These are phyloP conservation scores for Starmerella geochares DNA, from an alignment of 805 yeast genomes.

Conservation along the genomic window DNA sequence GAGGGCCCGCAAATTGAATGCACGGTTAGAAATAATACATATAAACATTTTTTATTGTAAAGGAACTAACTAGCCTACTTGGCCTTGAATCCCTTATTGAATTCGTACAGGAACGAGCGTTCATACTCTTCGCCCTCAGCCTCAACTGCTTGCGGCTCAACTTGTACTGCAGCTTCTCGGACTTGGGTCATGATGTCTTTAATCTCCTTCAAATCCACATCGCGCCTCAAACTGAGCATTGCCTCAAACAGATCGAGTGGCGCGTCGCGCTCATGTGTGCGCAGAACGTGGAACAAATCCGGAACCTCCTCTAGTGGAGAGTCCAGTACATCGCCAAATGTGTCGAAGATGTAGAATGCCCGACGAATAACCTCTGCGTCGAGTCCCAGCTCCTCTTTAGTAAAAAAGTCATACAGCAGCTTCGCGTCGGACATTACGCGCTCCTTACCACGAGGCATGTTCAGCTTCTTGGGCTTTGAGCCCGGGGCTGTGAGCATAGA, in stretches of 20 bases:
- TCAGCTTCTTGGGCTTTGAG: conserved; percentile 29
- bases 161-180: conserved; percentile 24
- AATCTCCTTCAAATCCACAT: conserved; percentile 30
- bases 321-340: conserved; percentile 46
- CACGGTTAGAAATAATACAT: too few species aligned
- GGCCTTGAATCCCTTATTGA: conserved; percentile 5
- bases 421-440: conserved; percentile 54
- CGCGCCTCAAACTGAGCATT: conserved; percentile 41
- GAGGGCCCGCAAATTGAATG: too few species aligned
- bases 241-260: conserved; percentile 61
- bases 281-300: conserved; percentile 50
- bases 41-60: too few species aligned
- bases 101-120: conserved; percentile 24
- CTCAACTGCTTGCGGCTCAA: conserved; percentile 13
- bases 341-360: conserved; percentile 51
- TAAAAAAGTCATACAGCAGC: conserved; percentile 44
- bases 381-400: conserved; percentile 33
- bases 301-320: conserved; percentile 41
- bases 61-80: neutral
- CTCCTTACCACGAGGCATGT: conserved; percentile 35
- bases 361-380: conserved; percentile 35
- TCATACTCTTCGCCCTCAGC: conserved; percentile 19
- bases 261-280: conserved; percentile 63
- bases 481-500: conserved; percentile 39
- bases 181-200: conserved; percentile 31